Base-by-base conservation (phyloP, 352 stramenopile genomes). In the Chrysophaeum taylorii region DNA sequence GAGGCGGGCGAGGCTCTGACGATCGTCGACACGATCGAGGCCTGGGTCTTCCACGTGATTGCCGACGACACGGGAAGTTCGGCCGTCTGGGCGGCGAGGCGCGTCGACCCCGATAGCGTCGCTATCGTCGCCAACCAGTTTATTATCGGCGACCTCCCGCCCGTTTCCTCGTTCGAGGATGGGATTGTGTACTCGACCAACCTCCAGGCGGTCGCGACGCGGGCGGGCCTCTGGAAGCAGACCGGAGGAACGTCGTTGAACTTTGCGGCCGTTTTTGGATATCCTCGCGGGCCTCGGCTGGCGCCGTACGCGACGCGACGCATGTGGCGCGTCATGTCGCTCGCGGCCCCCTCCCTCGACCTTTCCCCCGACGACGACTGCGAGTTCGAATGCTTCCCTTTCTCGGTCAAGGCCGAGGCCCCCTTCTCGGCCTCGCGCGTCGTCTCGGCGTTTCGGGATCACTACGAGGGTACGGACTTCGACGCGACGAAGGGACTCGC, bases 21-120 rank as follows among this genome's bases (percentile, higher is more conserved):
- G 0, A 86, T 96, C 23, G 90, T 84, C 0, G 91, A 96, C 75
- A 80, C 85, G 4, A 82, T 81, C 27, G 87, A 96, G 64, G 89
- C 85, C 43, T 96, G 90, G 90, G 83, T 96, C 66, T 95, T 96
- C 72, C 91, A 96, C 74, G 89, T 96, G 42, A 68, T 94, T 42
- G 86, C 90, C 0, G 90, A 96, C 52, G 88, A 94, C 70, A 96
- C 90, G 27, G 86, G 87, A 16, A 82, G 79, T 41, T 90, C 84
- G 15, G 90, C 89, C 15, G 78, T 96, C 43, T 96, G 89, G 89
- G 89, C 82, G 16, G 90, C 90, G n/a, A 87, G 95, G 76, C 86
- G 88, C 21, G 84, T 96, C 0, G 85, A 82, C 0, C 83, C 92
- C 48, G 82, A 85, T 68, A 85, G 96, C 73, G 81, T 96, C 43